Evolutionary conservation across 2,329 filamentous ascomycete species (phyloP), one percentile per base, ranked within the genome.

Genomic region (Aspergillus clavatus): DNA sequence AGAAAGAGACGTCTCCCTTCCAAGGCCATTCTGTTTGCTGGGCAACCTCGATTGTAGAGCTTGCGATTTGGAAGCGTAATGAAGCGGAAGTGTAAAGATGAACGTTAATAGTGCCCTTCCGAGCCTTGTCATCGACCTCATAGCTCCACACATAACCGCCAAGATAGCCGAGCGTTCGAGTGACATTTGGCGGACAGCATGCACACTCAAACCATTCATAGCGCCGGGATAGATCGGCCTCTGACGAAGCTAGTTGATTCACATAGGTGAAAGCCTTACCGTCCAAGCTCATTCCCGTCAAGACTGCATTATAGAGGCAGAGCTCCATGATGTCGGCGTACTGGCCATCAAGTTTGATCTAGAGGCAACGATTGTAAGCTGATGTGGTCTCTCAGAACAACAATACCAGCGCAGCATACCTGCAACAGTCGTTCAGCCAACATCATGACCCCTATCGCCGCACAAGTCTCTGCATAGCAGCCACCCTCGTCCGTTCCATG

Each of bases 381-480:
- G n/a, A n/a, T n/a, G n/a, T n/a, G n/a, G n/a, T n/a, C n/a, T n/a
- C n/a, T n/a, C n/a, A n/a, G n/a, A n/a, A n/a, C n/a, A n/a, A n/a
- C n/a, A n/a, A n/a, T n/a, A n/a, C n/a, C n/a, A 82, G 62, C 14
- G 29, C 14, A 33, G 14, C n/a, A 18, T 33, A 33, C 29, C 29
- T 33, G 14, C 18, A 33, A 18, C 7, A 82, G 56, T 4, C 80
- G 63, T 49, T 82, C 76, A 0, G 77, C 78, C 1, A 82, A 64
- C 77, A 82, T 80, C 67, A 82, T 78, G 2, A 80, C 72, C 5
- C 76, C 79, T 48, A 82, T 81, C 0, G 73, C 72, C 1, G 79
- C 80, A 55, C 77, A 82, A 0, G 80, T 83, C 59, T 83, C 80
- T 1, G 77, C 72, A 58, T 82, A 83, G 54, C 80, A 82, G 2